A percentile compares a stretch with the other conserved stretches of the same genome.
Conservation (phyloP, 352 stramenopile species). For the Pythium periplocum region DNA sequence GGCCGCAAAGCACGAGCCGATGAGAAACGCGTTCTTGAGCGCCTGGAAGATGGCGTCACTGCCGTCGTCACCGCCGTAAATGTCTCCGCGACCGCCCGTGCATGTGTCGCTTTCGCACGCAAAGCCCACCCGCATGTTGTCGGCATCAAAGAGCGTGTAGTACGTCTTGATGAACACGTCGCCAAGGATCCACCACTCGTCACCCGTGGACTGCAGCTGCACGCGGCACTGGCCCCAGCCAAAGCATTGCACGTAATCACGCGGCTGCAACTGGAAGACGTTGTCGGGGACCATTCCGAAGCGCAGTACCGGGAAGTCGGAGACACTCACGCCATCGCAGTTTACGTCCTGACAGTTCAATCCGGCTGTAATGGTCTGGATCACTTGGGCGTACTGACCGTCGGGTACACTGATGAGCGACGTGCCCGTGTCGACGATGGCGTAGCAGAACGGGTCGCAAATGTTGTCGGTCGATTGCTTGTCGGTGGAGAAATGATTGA, state of each 20-base stretch:
- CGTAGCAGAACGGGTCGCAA: constrained; percentile 79
- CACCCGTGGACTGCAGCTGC: constrained; percentile 68
- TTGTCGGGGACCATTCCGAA: constrained; percentile 86
- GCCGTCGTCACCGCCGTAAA: constrained; percentile 44
- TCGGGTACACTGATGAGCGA: constrained; percentile 83
- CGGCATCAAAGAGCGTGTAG: constrained; percentile 89
- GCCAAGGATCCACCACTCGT: constrained; percentile 87
- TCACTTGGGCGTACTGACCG: constrained; percentile 54
- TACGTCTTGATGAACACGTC: constrained; percentile 91
- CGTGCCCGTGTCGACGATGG: constrained; percentile 87
- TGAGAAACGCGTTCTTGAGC: constrained; percentile 62
- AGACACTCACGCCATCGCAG: constrained; percentile 43
- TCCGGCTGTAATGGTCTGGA: constrained; percentile 50
- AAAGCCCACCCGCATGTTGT: constrained; percentile 85
- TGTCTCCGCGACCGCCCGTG: constrained; percentile 58
- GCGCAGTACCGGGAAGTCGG: constrained; percentile 60
- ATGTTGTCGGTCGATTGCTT: constrained; percentile 31
- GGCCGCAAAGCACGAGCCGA: constrained; percentile 65
- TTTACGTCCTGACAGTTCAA: constrained; percentile 64
- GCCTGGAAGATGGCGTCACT: constrained; percentile 27
- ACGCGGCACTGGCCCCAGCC: constrained; percentile 70
- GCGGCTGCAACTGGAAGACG: constrained; percentile 71
- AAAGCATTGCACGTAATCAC: constrained; percentile 77
- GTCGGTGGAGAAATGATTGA: constrained; percentile 47
- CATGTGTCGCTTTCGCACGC: constrained; percentile 79